Base-by-base conservation (phyloP, 1,139 yeast species). In the Suhomyces guaymorum region DNA sequence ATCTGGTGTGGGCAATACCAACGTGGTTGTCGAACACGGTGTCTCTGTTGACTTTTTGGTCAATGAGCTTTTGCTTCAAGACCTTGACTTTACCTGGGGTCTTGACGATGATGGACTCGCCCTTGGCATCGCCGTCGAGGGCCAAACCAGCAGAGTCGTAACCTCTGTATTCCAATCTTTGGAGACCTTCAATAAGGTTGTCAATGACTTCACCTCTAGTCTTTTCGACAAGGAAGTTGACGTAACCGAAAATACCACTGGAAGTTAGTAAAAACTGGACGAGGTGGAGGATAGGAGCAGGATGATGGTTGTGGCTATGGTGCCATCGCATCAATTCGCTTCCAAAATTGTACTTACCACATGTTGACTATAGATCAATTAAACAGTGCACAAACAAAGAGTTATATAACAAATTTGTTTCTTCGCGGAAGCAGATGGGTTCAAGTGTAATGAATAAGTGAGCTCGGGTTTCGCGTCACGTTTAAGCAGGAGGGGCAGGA, bases 1-100 rank as follows among this genome's bases (percentile, higher is more conserved):
- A 94, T 73, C 99, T 84, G 12, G 99, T 94, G 66, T 94, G 99
- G 25, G 98, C 97, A 61, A 94, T 92, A 59, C 96, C 98, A 41
- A 82, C 92, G 58, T 92, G 98, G 61, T 84, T 80, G 51, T 80
- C 83, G 55, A 88, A 88, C 16, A 78, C 73, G 37, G 76, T 78
- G 15, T 71, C 62, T 50, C 82, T 74, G 56, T 82, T 76, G 39
- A 78, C 73, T 37, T 79, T 63, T 36, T 71, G 70, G 27, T 65
- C 61, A 12, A 55, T 43, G 47, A 90, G 79, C 57, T 78, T 80
- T 54, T 84, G 78, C 56, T 75, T 83, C 59, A 94, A 80, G 37
- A 80, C 83, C 49, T 78, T 77, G 50, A 94, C 99, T 67, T 94
- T 94, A 54, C 98, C 98, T 43, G 82, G 89, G 59, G 86, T 85